Percentiles rank a stretch among this genome's conserved stretches.
Conservation (phyloP, 176 grass and related monocot species). For the Sorghum bicolor region Sorghum_bicolor_NCBIv3 NC_012878.2:56235501-56236000, state of each 20-base stretch:
- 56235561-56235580: background rate
- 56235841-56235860: background rate
- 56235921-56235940: background rate
- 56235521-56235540: background rate
- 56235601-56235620: background rate
- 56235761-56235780: background rate
- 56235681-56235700: constrained; percentile 43
- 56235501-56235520: background rate
- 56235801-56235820: background rate
- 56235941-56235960: background rate
- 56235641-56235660: background rate
- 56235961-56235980: background rate
- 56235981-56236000: background rate
- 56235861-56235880: background rate
- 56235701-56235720: constrained; percentile 35
- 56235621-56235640: background rate
- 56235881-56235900: background rate
- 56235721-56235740: constrained; percentile 40
- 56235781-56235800: background rate
- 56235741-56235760: background rate
- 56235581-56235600: background rate
- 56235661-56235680: constrained; percentile 33
- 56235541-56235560: background rate
- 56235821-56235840: background rate
- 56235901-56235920: background rate